Conservation (phyloP, 257 asterid species). For the Nyctanthes arbortristis region DNA sequence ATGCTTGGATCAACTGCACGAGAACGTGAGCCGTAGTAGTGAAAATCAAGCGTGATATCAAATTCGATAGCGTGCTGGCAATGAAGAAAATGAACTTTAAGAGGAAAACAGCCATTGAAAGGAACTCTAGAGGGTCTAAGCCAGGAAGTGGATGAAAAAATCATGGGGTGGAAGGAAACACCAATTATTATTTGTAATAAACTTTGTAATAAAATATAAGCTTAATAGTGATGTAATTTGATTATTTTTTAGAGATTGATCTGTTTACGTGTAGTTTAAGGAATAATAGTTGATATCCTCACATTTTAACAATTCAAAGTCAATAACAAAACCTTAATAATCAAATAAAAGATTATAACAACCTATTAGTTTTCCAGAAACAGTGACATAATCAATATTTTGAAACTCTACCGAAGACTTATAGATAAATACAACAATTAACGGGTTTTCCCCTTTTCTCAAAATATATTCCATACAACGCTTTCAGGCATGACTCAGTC, state of each 20-base stretch:
- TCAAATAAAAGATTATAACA: slow-evolving; percentile 20
- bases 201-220: neutral
- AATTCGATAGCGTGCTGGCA: slow-evolving; percentile 23
- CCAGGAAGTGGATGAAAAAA: neutral
- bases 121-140: neutral
- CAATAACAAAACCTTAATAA: slow-evolving; percentile 28
- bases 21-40: slow-evolving; percentile 36
- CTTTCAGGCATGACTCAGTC: no score
- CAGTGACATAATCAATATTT: no score
- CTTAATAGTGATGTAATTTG: neutral
- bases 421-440: no score
- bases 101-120: slow-evolving; percentile 46
- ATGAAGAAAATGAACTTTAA: slow-evolving; percentile 44
- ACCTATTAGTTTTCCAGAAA: no score
- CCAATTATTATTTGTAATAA: slow-evolving; percentile 10
- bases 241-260: slow-evolving; percentile 19
- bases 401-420: no score
- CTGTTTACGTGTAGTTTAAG: slow-evolving; percentile 20
- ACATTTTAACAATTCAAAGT: slow-evolving; percentile 47
- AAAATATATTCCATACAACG: no score
- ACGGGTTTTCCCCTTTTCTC: no score
- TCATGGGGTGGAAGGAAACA: slow-evolving; percentile 21
- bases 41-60: no score
- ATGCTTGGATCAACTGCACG: slow-evolving; percentile 44
- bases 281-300: slow-evolving; percentile 37